These are phyloP conservation scores for Achaetomiella virescens DNA, from an alignment of 495 filamentous ascomycete species.

Conservation along the genomic window DNA sequence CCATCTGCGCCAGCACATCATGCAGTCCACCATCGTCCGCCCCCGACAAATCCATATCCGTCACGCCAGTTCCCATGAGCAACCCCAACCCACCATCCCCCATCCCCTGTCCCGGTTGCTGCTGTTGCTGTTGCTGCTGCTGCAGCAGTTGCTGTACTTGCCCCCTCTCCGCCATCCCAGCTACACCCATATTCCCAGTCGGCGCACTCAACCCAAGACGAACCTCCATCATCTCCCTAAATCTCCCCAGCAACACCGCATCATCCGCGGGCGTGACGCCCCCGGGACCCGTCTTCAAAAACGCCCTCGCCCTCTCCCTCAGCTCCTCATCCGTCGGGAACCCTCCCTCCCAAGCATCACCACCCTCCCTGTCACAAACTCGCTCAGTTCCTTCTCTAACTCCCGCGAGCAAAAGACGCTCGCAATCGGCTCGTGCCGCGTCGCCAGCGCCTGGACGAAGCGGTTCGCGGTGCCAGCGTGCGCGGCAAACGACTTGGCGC, in stretches of 20 bases:
- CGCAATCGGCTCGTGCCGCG: slow-evolving; percentile 35
- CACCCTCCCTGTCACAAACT: slow-evolving; percentile 34
- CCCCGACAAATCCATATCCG: slow-evolving; percentile 15
- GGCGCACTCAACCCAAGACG: slow-evolving; percentile 6
- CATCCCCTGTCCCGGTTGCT: background rate
- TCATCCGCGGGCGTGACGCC: slow-evolving; percentile 44
- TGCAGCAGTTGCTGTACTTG: background rate
- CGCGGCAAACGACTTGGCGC: slow-evolving; percentile 31
- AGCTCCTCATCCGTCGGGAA: slow-evolving; percentile 41
- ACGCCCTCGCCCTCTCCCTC: slow-evolving; percentile 35
- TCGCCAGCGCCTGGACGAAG: slow-evolving; percentile 25
- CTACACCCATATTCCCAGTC: too few relatives aligned
- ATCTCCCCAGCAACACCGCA: slow-evolving; percentile 40
- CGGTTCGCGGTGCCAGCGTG: slow-evolving; percentile 34
- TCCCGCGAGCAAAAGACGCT: slow-evolving; percentile 49
- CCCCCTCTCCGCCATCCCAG: too few relatives aligned
- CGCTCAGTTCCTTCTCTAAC: slow-evolving; percentile 40
- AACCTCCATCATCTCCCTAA: slow-evolving; percentile 36
- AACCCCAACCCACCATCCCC: slow-evolving; percentile 4
- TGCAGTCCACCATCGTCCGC: slow-evolving; percentile 33
- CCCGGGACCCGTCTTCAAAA: slow-evolving; percentile 17
- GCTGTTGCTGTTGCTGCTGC: slow-evolving; percentile 8
- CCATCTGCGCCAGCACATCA: slow-evolving; percentile 34
- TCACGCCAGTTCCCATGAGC: background rate
- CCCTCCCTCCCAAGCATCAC: background rate